Evolutionary conservation across 2,329 filamentous ascomycete species (phyloP).

Genomic region (Thielaviopsis populi): DNA sequence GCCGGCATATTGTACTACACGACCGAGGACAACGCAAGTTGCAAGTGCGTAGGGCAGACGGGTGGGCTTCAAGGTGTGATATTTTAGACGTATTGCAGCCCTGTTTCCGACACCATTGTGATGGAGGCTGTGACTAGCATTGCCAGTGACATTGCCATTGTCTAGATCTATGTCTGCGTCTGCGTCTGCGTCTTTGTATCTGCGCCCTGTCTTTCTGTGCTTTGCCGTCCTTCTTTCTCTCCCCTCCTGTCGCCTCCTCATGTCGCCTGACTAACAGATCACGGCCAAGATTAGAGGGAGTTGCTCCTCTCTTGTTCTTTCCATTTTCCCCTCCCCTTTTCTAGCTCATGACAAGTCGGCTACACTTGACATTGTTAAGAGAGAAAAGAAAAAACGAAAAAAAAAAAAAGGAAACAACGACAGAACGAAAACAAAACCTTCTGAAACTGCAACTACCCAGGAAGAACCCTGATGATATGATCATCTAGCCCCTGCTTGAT

Average conservation of each 20-base stretch:
- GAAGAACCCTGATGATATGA: background rate
- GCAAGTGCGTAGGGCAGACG: background rate
- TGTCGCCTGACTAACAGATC: too few species aligned
- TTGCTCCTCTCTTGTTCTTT: background rate
- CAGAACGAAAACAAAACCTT: background rate
- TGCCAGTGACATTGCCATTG: background rate
- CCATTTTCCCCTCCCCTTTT: background rate
- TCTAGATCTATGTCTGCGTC: background rate
- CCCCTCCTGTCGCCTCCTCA: background rate
- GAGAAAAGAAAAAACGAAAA: background rate
- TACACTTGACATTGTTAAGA: background rate
- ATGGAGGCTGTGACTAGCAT: background rate
- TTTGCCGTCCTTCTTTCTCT: too few species aligned
- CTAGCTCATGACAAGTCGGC: background rate
- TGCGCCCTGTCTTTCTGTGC: too few species aligned
- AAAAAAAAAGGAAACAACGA: background rate
- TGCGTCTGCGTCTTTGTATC: background rate
- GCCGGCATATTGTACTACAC: background rate
- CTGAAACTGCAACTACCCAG: background rate
- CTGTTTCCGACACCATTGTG: background rate
- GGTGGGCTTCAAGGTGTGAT: background rate
- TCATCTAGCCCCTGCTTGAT: background rate
- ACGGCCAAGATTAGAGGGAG: too few species aligned
- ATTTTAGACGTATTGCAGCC: background rate
- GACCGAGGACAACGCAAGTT: background rate